phyloP scores from a whole-genome alignment of 2,329 filamentous ascomycete species.

The Epicoccum sorghinum region DNA sequence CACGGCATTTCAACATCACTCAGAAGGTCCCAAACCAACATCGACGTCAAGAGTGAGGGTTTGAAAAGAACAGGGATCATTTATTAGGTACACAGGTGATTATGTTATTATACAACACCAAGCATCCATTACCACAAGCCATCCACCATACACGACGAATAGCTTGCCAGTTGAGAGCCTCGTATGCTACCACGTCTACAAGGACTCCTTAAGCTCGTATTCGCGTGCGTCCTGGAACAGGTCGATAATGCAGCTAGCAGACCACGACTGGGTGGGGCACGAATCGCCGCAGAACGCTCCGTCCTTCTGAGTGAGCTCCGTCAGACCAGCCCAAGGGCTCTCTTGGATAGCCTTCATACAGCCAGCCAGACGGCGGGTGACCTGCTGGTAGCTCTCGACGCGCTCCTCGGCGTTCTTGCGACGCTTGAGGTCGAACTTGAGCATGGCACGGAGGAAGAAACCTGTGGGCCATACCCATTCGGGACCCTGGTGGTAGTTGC shows the following conservation, averaged over 20 bases:
- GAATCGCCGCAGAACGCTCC: constrained; percentile 87
- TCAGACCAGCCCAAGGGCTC: constrained; percentile 86
- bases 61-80: not conserved
- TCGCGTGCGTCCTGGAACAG: constrained; percentile 84
- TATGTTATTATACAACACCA: not conserved
- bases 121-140: no score
- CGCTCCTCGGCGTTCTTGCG: constrained; percentile 70
- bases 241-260: constrained; percentile 90
- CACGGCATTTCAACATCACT: no score
- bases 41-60: no score
- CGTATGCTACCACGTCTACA: not conserved
- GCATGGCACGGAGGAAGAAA: constrained; percentile 88
- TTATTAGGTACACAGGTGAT: constrained; percentile 3
- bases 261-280: constrained; percentile 97
- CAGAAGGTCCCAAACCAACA: not conserved
- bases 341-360: constrained; percentile 85
- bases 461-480: constrained; percentile 99
- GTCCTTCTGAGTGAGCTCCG: constrained; percentile 90
- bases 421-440: constrained; percentile 85
- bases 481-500: constrained; percentile 97
- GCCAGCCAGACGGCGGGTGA: constrained; percentile 78
- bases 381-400: constrained; percentile 91
- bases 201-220: constrained; percentile 35
- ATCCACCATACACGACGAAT: no score
- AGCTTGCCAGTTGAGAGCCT: no score